Evolutionary conservation across 352 stramenopile species (phyloP), one percentile per base, ranked within the genome.

Genomic region (Pythium angustatum): DNA sequence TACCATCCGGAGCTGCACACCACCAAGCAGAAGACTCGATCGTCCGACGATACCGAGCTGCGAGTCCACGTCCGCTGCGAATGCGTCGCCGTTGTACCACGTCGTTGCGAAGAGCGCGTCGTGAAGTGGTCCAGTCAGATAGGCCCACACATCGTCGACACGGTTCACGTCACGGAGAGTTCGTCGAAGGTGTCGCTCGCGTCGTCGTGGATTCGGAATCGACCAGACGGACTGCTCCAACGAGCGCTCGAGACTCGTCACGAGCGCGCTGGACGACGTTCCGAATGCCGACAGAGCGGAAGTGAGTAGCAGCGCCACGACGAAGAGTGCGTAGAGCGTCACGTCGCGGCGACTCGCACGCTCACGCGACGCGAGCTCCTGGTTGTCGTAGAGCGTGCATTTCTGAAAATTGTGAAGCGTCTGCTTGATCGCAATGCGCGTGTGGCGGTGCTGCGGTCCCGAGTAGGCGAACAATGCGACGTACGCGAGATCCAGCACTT

Each of bases 401-500:
- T 85, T 85, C n/a, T 91, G 77, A 38, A 91, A 90, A 41, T 69
- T 68, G 30, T 76, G 73, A n/a, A 93, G 65, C 8, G 76, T 84
- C 26, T 66, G 69, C 58, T 88, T 85, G 68, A 93, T 84, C 57
- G 79, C 72, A 15, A 90, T 50, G 0, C 84, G 80, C 1, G 84
- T 91, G 44, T 93, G 81, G 10, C 79, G 73, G 45, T 90, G 81
- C 55, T 84, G 73, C 24, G 67, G 58, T 1, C 83, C 83, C 2
- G 76, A 76, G 61, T 87, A 92, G 19, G 80, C 80, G 22, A 89
- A 92, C 17, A 88, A 68, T 4, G 81, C 84, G 24, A 88, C 73
- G 28, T 90, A 88, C 54, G 80, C 81, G 4, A 93, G 71, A 62
- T 93, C 83, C 52, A 91, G 62, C 41, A 90, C 81, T 30, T 87